A percentile compares a stretch with the other conserved stretches of the same genome.
phyloP scores from a whole-genome alignment of 164 flowering plant genomes.

The Sedum album region DNA sequence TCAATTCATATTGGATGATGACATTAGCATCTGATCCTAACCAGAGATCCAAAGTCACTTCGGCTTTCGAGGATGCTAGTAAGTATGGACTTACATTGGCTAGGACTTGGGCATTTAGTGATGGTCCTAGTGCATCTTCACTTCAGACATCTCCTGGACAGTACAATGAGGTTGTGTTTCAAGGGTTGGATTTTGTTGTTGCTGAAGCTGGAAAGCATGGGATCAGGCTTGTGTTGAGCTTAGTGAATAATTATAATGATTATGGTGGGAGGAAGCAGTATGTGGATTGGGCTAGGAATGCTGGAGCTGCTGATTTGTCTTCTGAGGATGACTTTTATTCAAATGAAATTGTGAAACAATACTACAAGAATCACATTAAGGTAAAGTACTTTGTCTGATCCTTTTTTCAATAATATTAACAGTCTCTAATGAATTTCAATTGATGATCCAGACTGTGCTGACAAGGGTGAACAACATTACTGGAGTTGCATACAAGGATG shows the following conservation, averaged over 20 bases:
- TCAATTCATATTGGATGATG: too few species aligned
- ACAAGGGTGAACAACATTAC: constrained; percentile 55
- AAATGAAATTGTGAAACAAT: constrained; percentile 48
- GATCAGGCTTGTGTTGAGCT: constrained; percentile 54
- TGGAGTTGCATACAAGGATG: too few species aligned
- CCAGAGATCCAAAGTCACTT: constrained; percentile 47
- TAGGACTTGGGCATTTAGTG: constrained; percentile 87
- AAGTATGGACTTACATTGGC: constrained; percentile 52
- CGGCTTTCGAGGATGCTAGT: constrained; percentile 52
- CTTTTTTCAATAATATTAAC: too few species aligned
- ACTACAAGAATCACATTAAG: constrained; percentile 65
- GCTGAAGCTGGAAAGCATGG: constrained; percentile 64
- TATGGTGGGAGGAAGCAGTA: constrained; percentile 76
- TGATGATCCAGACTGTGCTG: constrained; percentile 38
- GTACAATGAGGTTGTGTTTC: constrained; percentile 69
- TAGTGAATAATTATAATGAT: constrained; percentile 60
- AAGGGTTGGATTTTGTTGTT: too few species aligned
- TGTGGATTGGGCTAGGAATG: constrained; percentile 68
- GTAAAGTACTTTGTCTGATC: constrained; percentile 22
- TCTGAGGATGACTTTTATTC: constrained; percentile 79
- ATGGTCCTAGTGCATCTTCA: constrained; percentile 43
- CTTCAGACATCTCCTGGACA: constrained; percentile 69
- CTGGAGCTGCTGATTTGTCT: constrained; percentile 32
- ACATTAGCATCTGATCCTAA: constrained; percentile 50
- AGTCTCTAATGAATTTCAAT: too few species aligned